A percentile compares a stretch with the other conserved stretches of the same genome.
These are phyloP conservation scores for Umbellularia californica DNA, from an alignment of 164 flowering plant genomes.

Conservation along the genomic window DNA sequence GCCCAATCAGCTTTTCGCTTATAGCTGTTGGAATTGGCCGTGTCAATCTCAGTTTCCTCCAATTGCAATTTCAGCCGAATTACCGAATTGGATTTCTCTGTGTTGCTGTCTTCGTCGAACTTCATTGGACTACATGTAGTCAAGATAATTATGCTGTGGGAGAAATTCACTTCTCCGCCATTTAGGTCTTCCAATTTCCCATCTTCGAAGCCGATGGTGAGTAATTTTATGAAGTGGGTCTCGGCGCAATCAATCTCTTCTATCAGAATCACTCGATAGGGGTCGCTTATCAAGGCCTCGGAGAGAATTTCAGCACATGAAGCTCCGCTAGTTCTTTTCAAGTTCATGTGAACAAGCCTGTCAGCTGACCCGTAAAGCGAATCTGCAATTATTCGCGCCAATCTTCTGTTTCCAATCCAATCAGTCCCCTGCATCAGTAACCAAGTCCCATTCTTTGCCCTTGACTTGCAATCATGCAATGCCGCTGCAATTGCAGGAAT, in stretches of 20 bases:
- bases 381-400: constrained; percentile 53
- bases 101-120: constrained; percentile 3
- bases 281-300: constrained; percentile 26
- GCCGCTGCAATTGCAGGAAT: constrained; percentile 49
- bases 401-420: constrained; percentile 51
- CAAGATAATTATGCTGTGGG: constrained; percentile 36
- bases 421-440: constrained; percentile 61
- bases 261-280: constrained; percentile 44
- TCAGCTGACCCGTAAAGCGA: constrained; percentile 51
- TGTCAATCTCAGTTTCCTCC: constrained; percentile 13
- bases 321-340: constrained; percentile 25
- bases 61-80: constrained; percentile 45
- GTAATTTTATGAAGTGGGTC: constrained; percentile 35
- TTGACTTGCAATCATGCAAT: constrained; percentile 24
- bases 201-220: constrained; percentile 31
- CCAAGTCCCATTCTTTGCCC: constrained; percentile 37
- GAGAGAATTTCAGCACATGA: constrained; percentile 26
- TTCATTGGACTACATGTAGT: constrained; percentile 22
- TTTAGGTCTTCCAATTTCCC: constrained; percentile 27
- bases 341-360: constrained; percentile 38
- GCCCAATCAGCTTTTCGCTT: constrained; percentile 57
- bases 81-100: constrained; percentile 17
- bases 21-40: constrained; percentile 10
- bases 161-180: constrained; percentile 7
- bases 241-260: constrained; percentile 60